Evolutionary conservation across 257 asterid species (phyloP).

Genomic region (Buddleja alternifolia): DNA sequence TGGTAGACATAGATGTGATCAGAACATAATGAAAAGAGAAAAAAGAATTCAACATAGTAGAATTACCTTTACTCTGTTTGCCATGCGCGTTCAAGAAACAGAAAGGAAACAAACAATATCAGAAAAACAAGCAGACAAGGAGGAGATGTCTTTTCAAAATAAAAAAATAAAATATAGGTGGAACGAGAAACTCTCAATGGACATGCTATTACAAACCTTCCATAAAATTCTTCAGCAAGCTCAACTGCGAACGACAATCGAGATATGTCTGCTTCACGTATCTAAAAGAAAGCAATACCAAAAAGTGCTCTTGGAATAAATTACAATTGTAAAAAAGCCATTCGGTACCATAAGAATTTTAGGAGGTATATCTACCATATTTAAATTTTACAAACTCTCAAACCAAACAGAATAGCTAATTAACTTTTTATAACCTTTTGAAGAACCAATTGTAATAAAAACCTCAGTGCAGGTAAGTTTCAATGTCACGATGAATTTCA

Average conservation of each 20-base stretch:
- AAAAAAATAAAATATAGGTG: background rate
- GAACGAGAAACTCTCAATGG: slow-evolving; percentile 16
- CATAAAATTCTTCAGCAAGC: slow-evolving; percentile 98
- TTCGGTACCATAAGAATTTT: background rate
- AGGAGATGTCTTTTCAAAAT: slow-evolving; percentile 20
- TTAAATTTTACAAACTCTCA: background rate
- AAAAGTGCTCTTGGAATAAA: slow-evolving; percentile 11
- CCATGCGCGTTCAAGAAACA: slow-evolving; percentile 33
- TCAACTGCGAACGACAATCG: slow-evolving; percentile 95
- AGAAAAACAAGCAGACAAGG: slow-evolving; percentile 32
- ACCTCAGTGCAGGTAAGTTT: background rate
- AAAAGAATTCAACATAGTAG: background rate
- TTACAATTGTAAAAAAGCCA: background rate
- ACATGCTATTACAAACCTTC: slow-evolving; percentile 62
- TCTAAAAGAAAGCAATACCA: slow-evolving; percentile 49
- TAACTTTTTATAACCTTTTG: background rate
- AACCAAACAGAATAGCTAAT: slow-evolving; percentile 8
- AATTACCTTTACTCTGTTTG: slow-evolving; percentile 89
- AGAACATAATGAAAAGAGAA: background rate
- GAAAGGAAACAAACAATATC: slow-evolving; percentile 32
- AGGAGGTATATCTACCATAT: background rate
- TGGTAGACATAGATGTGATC: background rate
- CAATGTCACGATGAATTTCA: background rate
- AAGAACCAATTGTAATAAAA: background rate
- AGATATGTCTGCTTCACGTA: slow-evolving; percentile 98